Evolutionary conservation across 2,329 filamentous ascomycete species (phyloP), one percentile per base, ranked within the genome.

Genomic region (Claviceps humidiphila): DNA sequence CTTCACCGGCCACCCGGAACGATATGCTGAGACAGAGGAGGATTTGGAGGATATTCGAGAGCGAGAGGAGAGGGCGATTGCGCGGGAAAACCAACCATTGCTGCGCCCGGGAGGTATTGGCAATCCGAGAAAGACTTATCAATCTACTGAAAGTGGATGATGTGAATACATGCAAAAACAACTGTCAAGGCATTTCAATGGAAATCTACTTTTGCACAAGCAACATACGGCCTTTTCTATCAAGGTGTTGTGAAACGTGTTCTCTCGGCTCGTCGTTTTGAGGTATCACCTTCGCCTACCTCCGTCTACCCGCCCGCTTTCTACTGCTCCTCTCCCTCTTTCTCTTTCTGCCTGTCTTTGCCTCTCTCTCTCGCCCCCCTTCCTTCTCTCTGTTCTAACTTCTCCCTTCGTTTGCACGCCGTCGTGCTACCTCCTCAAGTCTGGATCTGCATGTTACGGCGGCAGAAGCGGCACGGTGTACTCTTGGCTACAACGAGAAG

Each of bases 1-100:
- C 0, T 76, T 76, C 57, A 75, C 73, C 1, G 72, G 72, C 1
- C 74, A 77, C 50, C 74, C 75, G 3, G 73, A 77, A 58, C 68
- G 69, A 54, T 77, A 78, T 50, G 74, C 74, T 37, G 69, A 73
- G 49, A 75, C 71, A 3, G 72, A 75, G 39, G 74, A 76, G 53
- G 73, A 78, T 53, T 64, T 76, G 55, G 71, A 75, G 49, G 68
- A 72, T 39, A 72, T 77, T 40, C 63, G 71, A 54, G 74, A 76
- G 54, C 70, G 74, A 20, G 74, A 78, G 57, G 74, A 77, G 51
- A 65, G 71, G 44, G 74, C 75, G 16, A 74, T 75, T 34, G 72
- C 69, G 14, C 62, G 71, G 40, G 75, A 78, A 61, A 76, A 70
- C 41, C 70, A 75, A 55, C 75, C 75, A 5, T 62, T 78, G 43